phyloP scores from a whole-genome alignment of 2,329 filamentous ascomycete genomes.

The Penicillium sp. region DNA sequence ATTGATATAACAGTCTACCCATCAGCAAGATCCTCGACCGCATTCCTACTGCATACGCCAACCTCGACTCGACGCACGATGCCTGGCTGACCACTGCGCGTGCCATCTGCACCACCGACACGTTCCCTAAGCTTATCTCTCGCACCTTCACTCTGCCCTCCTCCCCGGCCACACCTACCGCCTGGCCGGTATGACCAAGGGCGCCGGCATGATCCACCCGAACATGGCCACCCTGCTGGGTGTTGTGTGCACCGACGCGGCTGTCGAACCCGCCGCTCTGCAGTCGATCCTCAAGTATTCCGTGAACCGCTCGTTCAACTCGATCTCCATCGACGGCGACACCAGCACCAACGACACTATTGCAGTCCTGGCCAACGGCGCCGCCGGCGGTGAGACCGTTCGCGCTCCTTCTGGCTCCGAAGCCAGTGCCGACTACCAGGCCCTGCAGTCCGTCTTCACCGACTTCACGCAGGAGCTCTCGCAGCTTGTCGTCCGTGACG shows the following conservation, averaged over 20 bases:
- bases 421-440: constrained; percentile 57
- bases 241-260: constrained; percentile 85
- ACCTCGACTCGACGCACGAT: constrained; percentile 68
- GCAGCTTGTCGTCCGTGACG: constrained; percentile 89
- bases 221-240: constrained; percentile 97
- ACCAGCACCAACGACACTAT: constrained; percentile 97
- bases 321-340: constrained; percentile 94
- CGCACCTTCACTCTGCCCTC: constrained; percentile 78
- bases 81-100: constrained; percentile 82
- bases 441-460: constrained; percentile 66
- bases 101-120: constrained; percentile 97
- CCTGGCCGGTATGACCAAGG: constrained; percentile 94
- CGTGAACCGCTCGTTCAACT: constrained; percentile 84
- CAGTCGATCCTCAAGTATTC: constrained; percentile 66
- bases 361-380: constrained; percentile 90
- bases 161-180: constrained; percentile 67
- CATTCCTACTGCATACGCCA: constrained; percentile 69
- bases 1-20: constrained; percentile 57
- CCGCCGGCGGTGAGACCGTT: constrained; percentile 67
- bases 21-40: constrained; percentile 83
- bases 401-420: constrained; percentile 41
- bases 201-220: constrained; percentile 97
- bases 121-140: constrained; percentile 92
- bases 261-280: constrained; percentile 64
- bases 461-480: constrained; percentile 77